Evolutionary conservation across 2,329 filamentous ascomycete species (phyloP).

Genomic region (Akanthomyces dipterigenus): DNA sequence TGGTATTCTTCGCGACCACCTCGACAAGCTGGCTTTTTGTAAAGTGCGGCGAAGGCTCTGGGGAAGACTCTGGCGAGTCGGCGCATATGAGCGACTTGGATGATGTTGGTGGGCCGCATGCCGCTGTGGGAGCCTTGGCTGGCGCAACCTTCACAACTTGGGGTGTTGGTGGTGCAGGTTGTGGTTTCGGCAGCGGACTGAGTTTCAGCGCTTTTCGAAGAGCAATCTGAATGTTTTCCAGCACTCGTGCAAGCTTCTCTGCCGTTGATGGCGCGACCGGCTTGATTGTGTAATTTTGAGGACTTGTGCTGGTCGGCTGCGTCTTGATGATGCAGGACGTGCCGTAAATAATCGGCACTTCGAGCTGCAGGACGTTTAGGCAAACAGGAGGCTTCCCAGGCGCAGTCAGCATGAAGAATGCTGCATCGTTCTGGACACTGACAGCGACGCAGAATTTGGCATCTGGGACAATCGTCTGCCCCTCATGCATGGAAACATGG

Average conservation of each 20-base stretch:
- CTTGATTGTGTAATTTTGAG: not conserved
- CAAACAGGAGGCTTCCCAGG: conserved; percentile 10
- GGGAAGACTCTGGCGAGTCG: conserved; percentile 4
- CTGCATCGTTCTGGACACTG: conserved; percentile 1
- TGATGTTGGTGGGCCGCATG: not conserved
- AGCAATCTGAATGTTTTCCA: not conserved
- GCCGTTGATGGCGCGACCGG: not conserved
- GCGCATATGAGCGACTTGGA: conserved; percentile 17
- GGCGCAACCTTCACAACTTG: not conserved
- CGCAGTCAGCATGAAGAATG: conserved; percentile 16
- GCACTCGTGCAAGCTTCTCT: not conserved
- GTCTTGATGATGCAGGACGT: conserved; percentile 18
- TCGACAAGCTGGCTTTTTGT: not conserved
- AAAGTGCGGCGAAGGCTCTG: not conserved
- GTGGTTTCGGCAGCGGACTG: not conserved
- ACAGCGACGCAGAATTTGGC: not conserved
- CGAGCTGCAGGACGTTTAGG: conserved; percentile 19
- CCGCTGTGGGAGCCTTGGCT: not conserved
- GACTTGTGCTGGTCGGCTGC: not conserved
- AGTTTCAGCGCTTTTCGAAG: not conserved
- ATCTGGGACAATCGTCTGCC: not conserved
- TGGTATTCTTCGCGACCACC: not conserved
- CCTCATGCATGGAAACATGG: not conserved
- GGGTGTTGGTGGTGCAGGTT: not conserved
- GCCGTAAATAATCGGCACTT: conserved; percentile 15